These are phyloP conservation scores for Colletotrichum orbiculare DNA, from an alignment of 2,329 filamentous ascomycete genomes.

Conservation along the genomic window DNA sequence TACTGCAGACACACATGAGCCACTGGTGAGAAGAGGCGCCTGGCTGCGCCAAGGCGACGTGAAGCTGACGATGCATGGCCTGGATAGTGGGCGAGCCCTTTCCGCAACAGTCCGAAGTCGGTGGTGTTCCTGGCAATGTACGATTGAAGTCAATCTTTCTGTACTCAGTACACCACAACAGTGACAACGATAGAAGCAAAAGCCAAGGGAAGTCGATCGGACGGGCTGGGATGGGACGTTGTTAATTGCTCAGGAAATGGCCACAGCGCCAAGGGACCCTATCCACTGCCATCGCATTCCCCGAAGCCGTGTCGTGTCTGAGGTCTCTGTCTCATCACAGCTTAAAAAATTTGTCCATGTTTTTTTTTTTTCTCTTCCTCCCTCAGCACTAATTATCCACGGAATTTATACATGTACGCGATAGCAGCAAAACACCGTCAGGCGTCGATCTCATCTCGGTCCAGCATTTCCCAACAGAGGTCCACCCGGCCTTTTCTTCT, in stretches of 20 bases:
- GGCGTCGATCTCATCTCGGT: slow-evolving; percentile 22
- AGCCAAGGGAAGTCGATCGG: neutral
- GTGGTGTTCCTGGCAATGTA: neutral
- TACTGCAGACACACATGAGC: slow-evolving; percentile 5
- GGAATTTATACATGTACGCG: too few species aligned
- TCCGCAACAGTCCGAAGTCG: too few species aligned
- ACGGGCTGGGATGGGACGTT: slow-evolving; percentile 6
- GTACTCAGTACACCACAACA: neutral
- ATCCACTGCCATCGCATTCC: slow-evolving; percentile 28
- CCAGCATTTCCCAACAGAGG: slow-evolving; percentile 27
- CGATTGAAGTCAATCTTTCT: neutral
- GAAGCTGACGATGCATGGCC: neutral
- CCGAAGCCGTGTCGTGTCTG: neutral
- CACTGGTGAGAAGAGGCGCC: neutral
- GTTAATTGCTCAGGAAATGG: slow-evolving; percentile 12
- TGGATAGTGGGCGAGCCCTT: neutral
- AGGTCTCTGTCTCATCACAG: slow-evolving; percentile 20
- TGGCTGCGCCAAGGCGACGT: too few species aligned
- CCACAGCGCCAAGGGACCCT: slow-evolving; percentile 14
- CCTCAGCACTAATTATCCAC: neutral
- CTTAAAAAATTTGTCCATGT: neutral
- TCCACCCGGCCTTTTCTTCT: slow-evolving; percentile 21
- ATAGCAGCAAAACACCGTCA: neutral
- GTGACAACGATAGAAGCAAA: neutral
- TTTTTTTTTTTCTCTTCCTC: neutral